Conservation (phyloP, 2,329 filamentous ascomycete genomes). For the Colletotrichum lindemuthianum region DNA sequence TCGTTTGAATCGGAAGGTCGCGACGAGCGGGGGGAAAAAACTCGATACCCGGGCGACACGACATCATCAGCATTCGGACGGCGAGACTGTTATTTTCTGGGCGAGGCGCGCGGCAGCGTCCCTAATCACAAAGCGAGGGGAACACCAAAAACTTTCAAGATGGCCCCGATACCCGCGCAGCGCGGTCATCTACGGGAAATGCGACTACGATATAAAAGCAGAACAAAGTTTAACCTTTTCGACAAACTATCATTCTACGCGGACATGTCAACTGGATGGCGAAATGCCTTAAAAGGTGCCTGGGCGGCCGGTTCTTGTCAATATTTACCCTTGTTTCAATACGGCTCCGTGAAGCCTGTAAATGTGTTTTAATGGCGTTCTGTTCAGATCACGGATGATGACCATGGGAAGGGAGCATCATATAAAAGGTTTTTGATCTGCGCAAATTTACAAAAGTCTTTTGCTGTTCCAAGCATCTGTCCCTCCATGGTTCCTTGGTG, state of each 20-base stretch:
- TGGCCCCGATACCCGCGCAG: slow-evolving; percentile 27
- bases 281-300: slow-evolving; percentile 28
- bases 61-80: slow-evolving; percentile 35
- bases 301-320: slow-evolving; percentile 33
- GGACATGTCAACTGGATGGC: slow-evolving; percentile 25
- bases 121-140: slow-evolving; percentile 27
- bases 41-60: slow-evolving; percentile 37
- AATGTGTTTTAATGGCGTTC: slow-evolving; percentile 26
- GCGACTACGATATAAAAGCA: slow-evolving; percentile 35
- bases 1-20: slow-evolving; percentile 20
- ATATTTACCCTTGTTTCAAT: not conserved
- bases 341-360: slow-evolving; percentile 2
- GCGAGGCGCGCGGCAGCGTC: slow-evolving; percentile 30
- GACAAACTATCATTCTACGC: slow-evolving; percentile 11
- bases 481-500: no score
- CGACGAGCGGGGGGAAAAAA: slow-evolving; percentile 32
- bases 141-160: slow-evolving; percentile 16
- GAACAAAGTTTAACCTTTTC: slow-evolving; percentile 10
- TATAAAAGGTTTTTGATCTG: slow-evolving; percentile 7
- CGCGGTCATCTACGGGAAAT: slow-evolving; percentile 34
- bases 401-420: slow-evolving; percentile 12
- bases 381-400: slow-evolving; percentile 23
- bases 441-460: slow-evolving; percentile 3
- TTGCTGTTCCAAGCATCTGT: slow-evolving; percentile 2
- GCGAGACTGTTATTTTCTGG: slow-evolving; percentile 33